These are phyloP conservation scores for Aegilops sharonensis DNA, from an alignment of 176 grass and related monocot genomes.

Conservation along the genomic window DNA sequence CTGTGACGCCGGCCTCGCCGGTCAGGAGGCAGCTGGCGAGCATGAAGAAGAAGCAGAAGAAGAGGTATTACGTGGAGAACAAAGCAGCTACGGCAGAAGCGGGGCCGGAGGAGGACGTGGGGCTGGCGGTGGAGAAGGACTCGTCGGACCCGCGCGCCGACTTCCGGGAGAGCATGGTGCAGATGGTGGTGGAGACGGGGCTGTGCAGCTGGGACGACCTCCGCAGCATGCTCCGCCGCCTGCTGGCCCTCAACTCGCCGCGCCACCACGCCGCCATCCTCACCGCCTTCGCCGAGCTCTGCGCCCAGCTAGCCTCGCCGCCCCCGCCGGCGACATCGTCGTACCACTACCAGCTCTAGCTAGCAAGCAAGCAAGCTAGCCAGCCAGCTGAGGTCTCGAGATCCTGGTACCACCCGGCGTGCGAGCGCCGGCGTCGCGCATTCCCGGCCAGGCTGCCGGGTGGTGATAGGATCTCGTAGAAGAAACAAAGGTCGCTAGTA, in stretches of 20 bases:
- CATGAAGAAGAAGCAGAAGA: constrained; percentile 22
- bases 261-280: constrained; percentile 91
- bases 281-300: constrained; percentile 93
- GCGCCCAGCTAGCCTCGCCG: constrained; percentile 42
- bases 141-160: constrained; percentile 77
- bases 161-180: constrained; percentile 91
- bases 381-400: constrained; percentile 11
- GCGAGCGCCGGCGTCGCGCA: neutral
- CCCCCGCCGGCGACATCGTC: neutral
- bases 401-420: constrained; percentile 54
- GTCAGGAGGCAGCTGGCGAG: neutral
- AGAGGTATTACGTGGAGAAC: neutral
- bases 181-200: constrained; percentile 96
- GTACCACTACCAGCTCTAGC: neutral
- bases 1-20: neutral
- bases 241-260: constrained; percentile 86
- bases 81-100: neutral
- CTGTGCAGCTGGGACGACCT: constrained; percentile 85
- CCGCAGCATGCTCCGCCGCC: constrained; percentile 71
- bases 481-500: neutral
- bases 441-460: constrained; percentile 21
- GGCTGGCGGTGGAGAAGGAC: constrained; percentile 98
- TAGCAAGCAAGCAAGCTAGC: neutral
- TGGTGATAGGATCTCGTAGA: constrained; percentile 54
- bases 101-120: constrained; percentile 18